phyloP scores from a whole-genome alignment of 768 basidiomycete species.

The Boletus fagicola region DNA sequence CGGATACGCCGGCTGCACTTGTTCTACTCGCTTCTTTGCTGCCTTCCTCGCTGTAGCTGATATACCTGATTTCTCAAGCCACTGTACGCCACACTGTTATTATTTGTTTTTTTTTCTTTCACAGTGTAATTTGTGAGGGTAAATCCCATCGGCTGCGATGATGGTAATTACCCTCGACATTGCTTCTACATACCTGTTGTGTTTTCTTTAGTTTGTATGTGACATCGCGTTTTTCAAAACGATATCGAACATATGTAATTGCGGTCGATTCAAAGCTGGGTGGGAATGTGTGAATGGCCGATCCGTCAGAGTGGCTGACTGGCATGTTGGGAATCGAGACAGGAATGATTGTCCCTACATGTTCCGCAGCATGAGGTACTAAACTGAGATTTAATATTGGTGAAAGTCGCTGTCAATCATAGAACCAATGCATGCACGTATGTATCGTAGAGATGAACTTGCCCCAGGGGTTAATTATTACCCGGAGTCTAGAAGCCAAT shows the following conservation, averaged over 20 bases:
- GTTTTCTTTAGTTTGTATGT: not conserved
- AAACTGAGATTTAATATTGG: not conserved
- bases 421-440: not conserved
- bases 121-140: not conserved
- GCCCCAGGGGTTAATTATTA: not conserved
- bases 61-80: not conserved
- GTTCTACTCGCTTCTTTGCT: not conserved
- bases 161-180: not conserved
- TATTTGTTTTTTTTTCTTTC: not conserved
- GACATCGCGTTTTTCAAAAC: not conserved
- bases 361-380: not conserved
- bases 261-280: too few relatives aligned
- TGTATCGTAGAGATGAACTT: not conserved
- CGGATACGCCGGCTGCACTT: not conserved
- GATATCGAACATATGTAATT: not conserved
- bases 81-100: not conserved
- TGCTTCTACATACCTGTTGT: not conserved
- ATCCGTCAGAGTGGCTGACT: not conserved
- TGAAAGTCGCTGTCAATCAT: not conserved
- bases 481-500: not conserved
- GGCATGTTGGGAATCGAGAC: not conserved
- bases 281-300: not conserved
- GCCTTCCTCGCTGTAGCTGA: not conserved
- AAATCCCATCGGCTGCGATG: not conserved
- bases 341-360: not conserved